Evolutionary conservation across 2,329 filamentous ascomycete species (phyloP).

Genomic region (Fusarium sacchari): DNA sequence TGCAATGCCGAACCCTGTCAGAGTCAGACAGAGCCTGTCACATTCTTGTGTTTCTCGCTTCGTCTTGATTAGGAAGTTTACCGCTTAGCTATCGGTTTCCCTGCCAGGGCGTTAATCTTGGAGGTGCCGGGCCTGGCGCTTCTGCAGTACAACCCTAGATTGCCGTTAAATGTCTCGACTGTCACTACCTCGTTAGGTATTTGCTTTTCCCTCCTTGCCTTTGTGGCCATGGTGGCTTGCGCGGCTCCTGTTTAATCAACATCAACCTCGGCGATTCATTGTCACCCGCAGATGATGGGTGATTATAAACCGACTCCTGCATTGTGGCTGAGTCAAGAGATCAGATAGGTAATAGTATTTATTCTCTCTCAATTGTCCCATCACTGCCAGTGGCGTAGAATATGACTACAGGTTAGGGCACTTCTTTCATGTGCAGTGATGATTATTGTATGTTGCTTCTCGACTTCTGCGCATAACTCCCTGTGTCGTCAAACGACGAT

Average conservation of each 20-base stretch:
- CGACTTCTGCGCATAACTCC: neutral
- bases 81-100: neutral
- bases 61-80: constrained; percentile 7
- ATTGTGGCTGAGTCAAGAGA: constrained; percentile 11
- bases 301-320: constrained; percentile 21
- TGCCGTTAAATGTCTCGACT: neutral
- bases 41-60: constrained; percentile 8
- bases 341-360: neutral
- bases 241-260: constrained; percentile 17
- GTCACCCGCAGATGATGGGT: constrained; percentile 27
- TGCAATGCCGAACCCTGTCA: constrained; percentile 12
- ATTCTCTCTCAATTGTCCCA: constrained; percentile 11
- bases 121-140: constrained; percentile 5
- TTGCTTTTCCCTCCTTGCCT: constrained; percentile 1
- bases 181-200: no score
- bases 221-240: constrained; percentile 10
- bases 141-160: neutral
- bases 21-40: constrained; percentile 2
- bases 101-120: constrained; percentile 1
- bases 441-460: neutral
- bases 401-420: neutral
- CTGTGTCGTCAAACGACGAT: constrained; percentile 5
- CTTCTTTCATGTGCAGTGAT: constrained; percentile 8
- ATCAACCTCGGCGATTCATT: constrained; percentile 18
- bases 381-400: neutral